Evolutionary conservation across 2,329 filamentous ascomycete genomes (phyloP).

Genomic region (Diplodia mutila): DNA sequence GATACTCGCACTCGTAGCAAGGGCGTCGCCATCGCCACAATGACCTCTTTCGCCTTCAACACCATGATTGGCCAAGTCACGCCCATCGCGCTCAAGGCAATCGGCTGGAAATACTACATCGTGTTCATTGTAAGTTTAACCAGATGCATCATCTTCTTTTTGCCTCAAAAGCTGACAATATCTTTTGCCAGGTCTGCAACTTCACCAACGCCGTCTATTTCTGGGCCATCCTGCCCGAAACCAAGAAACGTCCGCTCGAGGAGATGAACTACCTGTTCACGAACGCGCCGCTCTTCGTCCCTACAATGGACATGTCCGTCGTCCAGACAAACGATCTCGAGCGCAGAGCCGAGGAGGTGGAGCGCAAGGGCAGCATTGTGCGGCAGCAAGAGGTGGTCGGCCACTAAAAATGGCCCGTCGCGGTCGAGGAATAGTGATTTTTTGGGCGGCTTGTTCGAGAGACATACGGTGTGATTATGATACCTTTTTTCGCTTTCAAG

Average conservation of each 20-base stretch:
- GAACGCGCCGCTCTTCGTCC: slow-evolving; percentile 67
- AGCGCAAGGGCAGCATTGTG: slow-evolving; percentile 51
- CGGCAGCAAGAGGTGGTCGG: slow-evolving; percentile 23
- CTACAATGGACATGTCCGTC: slow-evolving; percentile 58
- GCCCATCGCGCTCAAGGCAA: slow-evolving; percentile 59
- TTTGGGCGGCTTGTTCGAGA: not conserved
- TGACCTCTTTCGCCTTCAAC: slow-evolving; percentile 75
- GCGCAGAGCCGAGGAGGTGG: slow-evolving; percentile 60
- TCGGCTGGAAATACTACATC: slow-evolving; percentile 63
- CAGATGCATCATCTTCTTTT: not conserved
- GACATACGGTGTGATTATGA: not conserved
- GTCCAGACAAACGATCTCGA: slow-evolving; percentile 63
- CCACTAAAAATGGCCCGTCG: not conserved
- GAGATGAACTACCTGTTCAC: slow-evolving; percentile 71
- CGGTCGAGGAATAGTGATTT: not conserved
- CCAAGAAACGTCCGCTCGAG: slow-evolving; percentile 65
- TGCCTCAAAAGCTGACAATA: not conserved
- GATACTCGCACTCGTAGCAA: slow-evolving; percentile 75
- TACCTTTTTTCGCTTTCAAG: not conserved
- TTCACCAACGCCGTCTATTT: slow-evolving; percentile 71
- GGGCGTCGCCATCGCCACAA: slow-evolving; percentile 74
- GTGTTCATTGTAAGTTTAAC: slow-evolving; percentile 57
- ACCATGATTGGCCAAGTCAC: slow-evolving; percentile 75
- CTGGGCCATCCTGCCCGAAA: slow-evolving; percentile 69
- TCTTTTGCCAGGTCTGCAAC: slow-evolving; percentile 59